Evolutionary conservation across 2,329 filamentous ascomycete species (phyloP), one percentile per base, ranked within the genome.

Genomic region (Penicillium vulpinum): DNA sequence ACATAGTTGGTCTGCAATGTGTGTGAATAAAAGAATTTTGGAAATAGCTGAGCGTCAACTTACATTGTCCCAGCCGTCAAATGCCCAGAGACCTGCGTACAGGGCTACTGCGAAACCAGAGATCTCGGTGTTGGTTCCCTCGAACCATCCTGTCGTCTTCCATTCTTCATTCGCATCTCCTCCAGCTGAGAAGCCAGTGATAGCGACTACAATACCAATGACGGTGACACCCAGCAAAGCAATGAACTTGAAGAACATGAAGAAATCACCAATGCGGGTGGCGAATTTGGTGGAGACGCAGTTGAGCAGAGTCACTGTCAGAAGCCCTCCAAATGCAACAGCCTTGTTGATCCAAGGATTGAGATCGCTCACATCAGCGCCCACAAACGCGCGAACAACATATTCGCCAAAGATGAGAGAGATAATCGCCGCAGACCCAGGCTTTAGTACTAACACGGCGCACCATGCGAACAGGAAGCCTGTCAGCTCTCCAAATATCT

Each of bases 401-500:
- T 99, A 99, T 76, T 99, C 94, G 41, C 94, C 94, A 81, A 97
- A 97, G 69, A 99, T 97, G 65, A 99, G 97, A 63, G 93, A 85
- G 62, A 99, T 91, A 70, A 99, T 99, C 60, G 94, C 94, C 10
- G 92, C 88, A 38, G 90, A 90, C 2, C 94, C 94, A 0, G 94
- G 94, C 77, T 97, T 97, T 60, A 99, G 80, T 13, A 99, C 94
- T 58, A 94, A 84, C 16, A 97, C 91, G 0, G 94, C 92, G 50
- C 91, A 92, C 94, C 94, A 99, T 2, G 92, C 95, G 75, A 97
- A 99, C 33, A 97, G 80, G 70, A 99, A 99, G 0, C 94, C 94
- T 1, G 87, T 85, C 68, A 96, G 80, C 76, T 99, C 94, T 52
- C 93, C 93, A 74, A 97, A 96, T 57, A 96, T 99, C 77, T 97